Evolutionary conservation across 1,284 basidiomycete species (phyloP).

Genomic region (Ustanciosporium gigantosporum): DNA sequence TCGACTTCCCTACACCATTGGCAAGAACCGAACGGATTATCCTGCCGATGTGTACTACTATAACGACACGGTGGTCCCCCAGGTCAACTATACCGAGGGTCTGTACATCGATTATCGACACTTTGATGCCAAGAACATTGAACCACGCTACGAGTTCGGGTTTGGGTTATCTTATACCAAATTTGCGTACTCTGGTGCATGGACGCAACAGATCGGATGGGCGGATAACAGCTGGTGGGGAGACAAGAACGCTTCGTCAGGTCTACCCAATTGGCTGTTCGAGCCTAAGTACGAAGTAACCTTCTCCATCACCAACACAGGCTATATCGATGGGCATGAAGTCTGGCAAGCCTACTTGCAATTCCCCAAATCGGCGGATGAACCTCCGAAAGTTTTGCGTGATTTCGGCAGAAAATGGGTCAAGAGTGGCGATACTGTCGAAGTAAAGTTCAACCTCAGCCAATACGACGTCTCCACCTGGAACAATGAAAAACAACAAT

Average conservation of each 20-base stretch:
- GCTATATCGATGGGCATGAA: slow-evolving; percentile 44
- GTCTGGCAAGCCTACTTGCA: slow-evolving; percentile 51
- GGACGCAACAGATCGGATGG: slow-evolving; percentile 24
- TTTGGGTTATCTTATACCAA: slow-evolving; percentile 51
- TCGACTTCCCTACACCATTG: slow-evolving; percentile 53
- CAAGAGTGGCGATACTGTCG: slow-evolving; percentile 15
- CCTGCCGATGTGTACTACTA: slow-evolving; percentile 42
- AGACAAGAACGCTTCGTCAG: slow-evolving; percentile 11
- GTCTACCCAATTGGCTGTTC: slow-evolving; percentile 49
- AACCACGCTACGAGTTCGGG: slow-evolving; percentile 49
- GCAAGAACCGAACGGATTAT: slow-evolving; percentile 43
- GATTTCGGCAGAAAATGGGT: slow-evolving; percentile 44
- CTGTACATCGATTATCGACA: slow-evolving; percentile 49
- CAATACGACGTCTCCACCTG: slow-evolving; percentile 49
- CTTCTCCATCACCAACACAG: slow-evolving; percentile 46
- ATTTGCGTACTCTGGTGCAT: slow-evolving; percentile 37
- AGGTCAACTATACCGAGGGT: slow-evolving; percentile 51
- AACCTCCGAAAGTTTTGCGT: slow-evolving; percentile 52
- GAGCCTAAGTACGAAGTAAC: slow-evolving; percentile 36
- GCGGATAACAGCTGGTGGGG: slow-evolving; percentile 44
- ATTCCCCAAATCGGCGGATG: slow-evolving; percentile 42
- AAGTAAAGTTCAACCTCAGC: slow-evolving; percentile 31
- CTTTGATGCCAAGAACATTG: slow-evolving; percentile 42
- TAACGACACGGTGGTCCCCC: slow-evolving; percentile 29
- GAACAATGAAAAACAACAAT: slow-evolving; percentile 24